Conservation (phyloP, 768 basidiomycete species). For the Lentinula boryana region DNA sequence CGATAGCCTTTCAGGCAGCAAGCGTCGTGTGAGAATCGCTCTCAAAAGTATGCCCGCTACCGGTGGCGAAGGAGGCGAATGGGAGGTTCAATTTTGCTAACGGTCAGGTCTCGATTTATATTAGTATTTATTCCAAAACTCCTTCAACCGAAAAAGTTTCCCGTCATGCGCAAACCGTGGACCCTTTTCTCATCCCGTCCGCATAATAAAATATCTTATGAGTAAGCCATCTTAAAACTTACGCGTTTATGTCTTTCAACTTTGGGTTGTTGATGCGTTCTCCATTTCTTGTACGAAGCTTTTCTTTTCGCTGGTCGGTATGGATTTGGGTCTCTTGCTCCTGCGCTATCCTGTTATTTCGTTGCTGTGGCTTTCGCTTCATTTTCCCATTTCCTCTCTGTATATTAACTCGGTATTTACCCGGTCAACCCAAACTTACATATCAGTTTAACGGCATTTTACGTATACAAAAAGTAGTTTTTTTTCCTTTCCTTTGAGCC, state of each 20-base stretch:
- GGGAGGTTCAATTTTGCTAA: slow-evolving; percentile 73
- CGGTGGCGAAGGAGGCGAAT: slow-evolving; percentile 67
- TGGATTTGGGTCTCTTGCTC: background rate
- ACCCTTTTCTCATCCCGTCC: slow-evolving; percentile 1
- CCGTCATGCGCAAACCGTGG: background rate
- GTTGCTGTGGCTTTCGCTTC: background rate
- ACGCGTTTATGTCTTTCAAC: background rate
- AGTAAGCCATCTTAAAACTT: background rate
- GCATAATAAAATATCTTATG: background rate
- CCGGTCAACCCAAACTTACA: background rate
- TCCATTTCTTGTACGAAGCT: background rate
- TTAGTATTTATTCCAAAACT: background rate
- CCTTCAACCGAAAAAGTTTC: background rate
- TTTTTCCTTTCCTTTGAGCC: background rate
- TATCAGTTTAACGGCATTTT: background rate
- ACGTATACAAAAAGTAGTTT: background rate
- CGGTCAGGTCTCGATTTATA: background rate
- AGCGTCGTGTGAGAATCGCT: slow-evolving; percentile 59
- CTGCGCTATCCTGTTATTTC: background rate
- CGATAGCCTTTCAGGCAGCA: slow-evolving; percentile 23
- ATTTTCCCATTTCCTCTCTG: background rate
- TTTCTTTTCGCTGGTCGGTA: background rate
- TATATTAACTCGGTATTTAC: background rate
- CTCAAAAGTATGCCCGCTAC: slow-evolving; percentile 57
- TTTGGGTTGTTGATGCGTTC: background rate